phyloP scores from a whole-genome alignment of 2,329 filamentous ascomycete species.

The Thermoascus crustaceus region DNA sequence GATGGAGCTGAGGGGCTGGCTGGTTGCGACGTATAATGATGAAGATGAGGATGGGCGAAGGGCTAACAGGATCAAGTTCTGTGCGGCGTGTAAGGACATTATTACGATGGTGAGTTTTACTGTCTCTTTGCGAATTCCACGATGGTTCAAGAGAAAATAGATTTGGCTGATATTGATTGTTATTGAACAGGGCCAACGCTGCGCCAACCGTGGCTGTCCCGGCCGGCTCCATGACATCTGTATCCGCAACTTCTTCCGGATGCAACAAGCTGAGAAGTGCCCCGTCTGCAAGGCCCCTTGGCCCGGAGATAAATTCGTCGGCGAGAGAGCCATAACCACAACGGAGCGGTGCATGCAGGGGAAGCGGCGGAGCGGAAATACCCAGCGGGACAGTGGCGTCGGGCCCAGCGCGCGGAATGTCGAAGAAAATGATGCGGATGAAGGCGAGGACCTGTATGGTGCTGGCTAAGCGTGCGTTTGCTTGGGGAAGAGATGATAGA shows the following conservation, averaged over 20 bases:
- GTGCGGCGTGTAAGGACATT: conserved; percentile 80
- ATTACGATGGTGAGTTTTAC: conserved; percentile 56
- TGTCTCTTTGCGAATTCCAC: conserved; percentile 4
- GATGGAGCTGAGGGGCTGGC: conserved; percentile 76
- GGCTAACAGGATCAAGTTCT: conserved; percentile 73
- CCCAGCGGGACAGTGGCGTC: not conserved
- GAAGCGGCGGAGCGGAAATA: conserved; percentile 17
- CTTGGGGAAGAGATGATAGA: too few relatives aligned
- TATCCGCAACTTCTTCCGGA: conserved; percentile 63
- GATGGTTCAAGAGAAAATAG: too few relatives aligned
- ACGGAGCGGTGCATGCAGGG: conserved; percentile 20
- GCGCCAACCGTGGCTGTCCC: conserved; percentile 58
- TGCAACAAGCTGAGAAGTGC: conserved; percentile 55
- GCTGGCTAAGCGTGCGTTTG: too few relatives aligned
- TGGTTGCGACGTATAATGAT: conserved; percentile 87
- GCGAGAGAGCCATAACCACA: conserved; percentile 41
- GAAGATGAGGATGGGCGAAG: conserved; percentile 44
- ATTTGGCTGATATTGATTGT: not conserved
- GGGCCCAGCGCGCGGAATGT: not conserved
- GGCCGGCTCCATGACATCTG: conserved; percentile 72
- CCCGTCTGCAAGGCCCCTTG: conserved; percentile 49
- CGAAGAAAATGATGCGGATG: not conserved
- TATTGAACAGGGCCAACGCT: conserved; percentile 58
- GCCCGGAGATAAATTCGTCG: conserved; percentile 45
- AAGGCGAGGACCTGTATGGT: not conserved